Conservation (phyloP, 176 grass and related monocot genomes). For the Dactylis glomerata region DNA sequence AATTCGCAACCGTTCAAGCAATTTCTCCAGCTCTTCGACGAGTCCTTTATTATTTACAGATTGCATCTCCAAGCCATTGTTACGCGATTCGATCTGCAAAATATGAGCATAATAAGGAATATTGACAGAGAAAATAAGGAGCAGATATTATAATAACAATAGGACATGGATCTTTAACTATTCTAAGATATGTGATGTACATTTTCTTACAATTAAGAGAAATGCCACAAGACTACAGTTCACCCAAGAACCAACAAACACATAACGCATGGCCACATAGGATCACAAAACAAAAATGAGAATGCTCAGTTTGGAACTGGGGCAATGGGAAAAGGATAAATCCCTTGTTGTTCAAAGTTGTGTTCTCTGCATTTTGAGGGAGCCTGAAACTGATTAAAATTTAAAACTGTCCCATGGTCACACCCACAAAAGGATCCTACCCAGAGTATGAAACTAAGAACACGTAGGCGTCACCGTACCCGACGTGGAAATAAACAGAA, state of each 20-base stretch:
- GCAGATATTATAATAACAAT: background rate
- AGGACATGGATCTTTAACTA: background rate
- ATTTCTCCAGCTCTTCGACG: conserved; percentile 85
- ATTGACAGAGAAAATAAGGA: background rate
- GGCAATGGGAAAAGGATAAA: background rate
- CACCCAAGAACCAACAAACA: background rate
- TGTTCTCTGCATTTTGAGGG: background rate
- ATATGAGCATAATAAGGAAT: conserved; percentile 20
- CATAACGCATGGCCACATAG: conserved; percentile 8
- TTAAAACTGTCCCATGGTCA: background rate
- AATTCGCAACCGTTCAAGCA: conserved; percentile 72
- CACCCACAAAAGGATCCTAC: background rate
- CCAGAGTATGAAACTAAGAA: background rate
- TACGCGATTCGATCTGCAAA: conserved; percentile 94
- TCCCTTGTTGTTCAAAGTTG: background rate
- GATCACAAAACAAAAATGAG: background rate
- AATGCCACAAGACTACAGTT: background rate
- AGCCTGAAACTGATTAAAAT: background rate
- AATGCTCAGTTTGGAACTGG: background rate
- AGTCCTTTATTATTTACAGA: conserved; percentile 83
- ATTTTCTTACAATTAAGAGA: conserved; percentile 16
- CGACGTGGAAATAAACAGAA: too few species aligned
- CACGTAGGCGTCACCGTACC: too few species aligned
- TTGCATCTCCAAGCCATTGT: conserved; percentile 91
- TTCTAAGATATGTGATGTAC: background rate